Evolutionary conservation across 805 yeast genomes (phyloP).

Genomic region (Dipodascus albidus): DNA sequence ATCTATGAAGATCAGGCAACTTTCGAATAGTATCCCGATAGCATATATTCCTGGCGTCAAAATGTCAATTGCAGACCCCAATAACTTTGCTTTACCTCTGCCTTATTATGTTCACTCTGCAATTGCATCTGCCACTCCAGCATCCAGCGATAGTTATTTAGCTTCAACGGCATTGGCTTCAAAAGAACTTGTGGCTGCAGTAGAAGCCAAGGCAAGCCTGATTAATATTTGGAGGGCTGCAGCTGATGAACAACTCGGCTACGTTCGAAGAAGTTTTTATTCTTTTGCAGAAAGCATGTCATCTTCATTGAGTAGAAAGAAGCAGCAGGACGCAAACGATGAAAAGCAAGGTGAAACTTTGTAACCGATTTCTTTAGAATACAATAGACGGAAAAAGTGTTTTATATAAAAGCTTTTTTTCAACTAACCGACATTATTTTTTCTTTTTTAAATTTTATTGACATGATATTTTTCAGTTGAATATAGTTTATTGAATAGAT

Average conservation of each 20-base stretch:
- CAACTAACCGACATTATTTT: too few relatives aligned
- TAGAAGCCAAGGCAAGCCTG: conserved; percentile 60
- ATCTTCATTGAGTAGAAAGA: background rate
- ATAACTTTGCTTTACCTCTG: background rate
- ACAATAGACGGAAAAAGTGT: background rate
- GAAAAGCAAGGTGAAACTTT: background rate
- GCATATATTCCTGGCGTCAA: conserved; percentile 92
- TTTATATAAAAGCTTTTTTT: too few relatives aligned
- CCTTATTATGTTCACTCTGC: background rate
- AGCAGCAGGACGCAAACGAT: background rate
- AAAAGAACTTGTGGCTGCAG: conserved; percentile 51
- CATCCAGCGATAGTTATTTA: conserved; percentile 28
- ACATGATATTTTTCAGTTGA: too few relatives aligned
- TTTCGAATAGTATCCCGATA: conserved; percentile 80
- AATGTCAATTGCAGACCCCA: conserved; percentile 10
- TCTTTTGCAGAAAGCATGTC: background rate
- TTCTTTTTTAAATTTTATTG: too few relatives aligned
- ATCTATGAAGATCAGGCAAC: conserved; percentile 41
- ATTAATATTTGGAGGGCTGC: conserved; percentile 32
- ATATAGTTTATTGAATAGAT: too few relatives aligned
- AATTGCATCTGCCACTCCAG: conserved; percentile 1
- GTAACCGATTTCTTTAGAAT: background rate
- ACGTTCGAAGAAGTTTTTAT: background rate
- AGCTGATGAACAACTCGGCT: background rate
- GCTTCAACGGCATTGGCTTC: conserved; percentile 34